Evolutionary conservation across 345 rosid species (phyloP).

Genomic region (Rubroshorea leprosula): DNA sequence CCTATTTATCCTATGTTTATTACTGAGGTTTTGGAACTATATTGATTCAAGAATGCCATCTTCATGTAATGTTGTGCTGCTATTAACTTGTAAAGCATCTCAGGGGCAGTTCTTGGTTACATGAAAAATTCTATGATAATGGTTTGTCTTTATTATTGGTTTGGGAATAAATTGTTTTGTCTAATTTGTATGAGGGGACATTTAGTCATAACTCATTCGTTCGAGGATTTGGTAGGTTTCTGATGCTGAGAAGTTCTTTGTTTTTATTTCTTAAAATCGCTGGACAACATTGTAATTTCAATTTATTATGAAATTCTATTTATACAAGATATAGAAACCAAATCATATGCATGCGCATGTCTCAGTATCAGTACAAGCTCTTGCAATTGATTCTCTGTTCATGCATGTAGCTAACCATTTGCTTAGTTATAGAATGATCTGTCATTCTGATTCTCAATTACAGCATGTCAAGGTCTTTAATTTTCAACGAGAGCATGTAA

Average conservation of each 20-base stretch:
- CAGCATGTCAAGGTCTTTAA: too few species aligned
- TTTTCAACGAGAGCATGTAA: too few species aligned
- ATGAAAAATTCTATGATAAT: not conserved
- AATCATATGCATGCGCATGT: not conserved
- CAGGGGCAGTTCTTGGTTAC: not conserved
- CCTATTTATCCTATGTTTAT: constrained; percentile 2
- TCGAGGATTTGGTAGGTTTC: not conserved
- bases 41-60: not conserved
- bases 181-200: not conserved
- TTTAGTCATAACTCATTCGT: not conserved
- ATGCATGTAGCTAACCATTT: not conserved
- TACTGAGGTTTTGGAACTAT: not conserved
- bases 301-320: constrained; percentile 1
- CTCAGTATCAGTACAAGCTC: not conserved
- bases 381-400: not conserved
- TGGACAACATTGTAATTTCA: not conserved
- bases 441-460: not conserved
- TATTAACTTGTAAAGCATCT: constrained; percentile 1
- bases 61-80: not conserved
- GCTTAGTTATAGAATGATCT: not conserved
- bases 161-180: not conserved
- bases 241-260: too few species aligned
- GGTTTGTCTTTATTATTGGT: not conserved
- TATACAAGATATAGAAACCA: not conserved
- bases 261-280: not conserved